Percentiles rank a stretch among this genome's conserved stretches.
Evolutionary conservation across 2,329 filamentous ascomycete species (phyloP).

Genomic region (Cryphonectria nitschkei): DNA sequence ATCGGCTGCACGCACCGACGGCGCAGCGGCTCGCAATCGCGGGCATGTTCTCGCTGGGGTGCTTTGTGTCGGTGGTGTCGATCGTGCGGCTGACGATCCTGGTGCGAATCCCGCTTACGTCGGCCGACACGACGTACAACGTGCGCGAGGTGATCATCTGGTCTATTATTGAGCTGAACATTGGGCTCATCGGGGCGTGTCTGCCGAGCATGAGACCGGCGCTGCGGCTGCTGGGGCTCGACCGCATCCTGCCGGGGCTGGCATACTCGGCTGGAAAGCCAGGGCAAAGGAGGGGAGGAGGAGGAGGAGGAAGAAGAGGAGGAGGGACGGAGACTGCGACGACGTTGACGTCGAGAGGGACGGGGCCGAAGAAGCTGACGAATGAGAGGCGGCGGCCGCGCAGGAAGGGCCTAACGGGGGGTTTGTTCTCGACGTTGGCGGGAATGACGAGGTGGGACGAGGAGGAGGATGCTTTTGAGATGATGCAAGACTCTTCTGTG

Average conservation of each 20-base stretch:
- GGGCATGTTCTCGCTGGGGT: not conserved
- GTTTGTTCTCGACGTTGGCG: not conserved
- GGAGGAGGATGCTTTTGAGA: conserved; percentile 1
- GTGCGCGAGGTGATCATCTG: not conserved
- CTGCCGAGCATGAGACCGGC: conserved; percentile 2
- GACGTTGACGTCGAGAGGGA: not conserved
- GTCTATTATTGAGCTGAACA: not conserved
- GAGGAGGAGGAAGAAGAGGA: not conserved
- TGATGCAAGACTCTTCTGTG: not conserved
- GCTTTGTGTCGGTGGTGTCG: not conserved
- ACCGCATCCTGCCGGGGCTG: not conserved
- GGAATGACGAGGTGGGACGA: not conserved
- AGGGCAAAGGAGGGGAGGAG: not conserved
- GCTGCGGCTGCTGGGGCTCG: not conserved
- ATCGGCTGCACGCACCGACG: not conserved
- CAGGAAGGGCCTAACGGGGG: not conserved
- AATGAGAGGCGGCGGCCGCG: conserved; percentile 4
- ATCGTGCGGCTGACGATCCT: conserved; percentile 5
- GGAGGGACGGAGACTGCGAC: not conserved
- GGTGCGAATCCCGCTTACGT: not conserved
- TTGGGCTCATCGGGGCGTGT: not conserved
- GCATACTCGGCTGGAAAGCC: not conserved
- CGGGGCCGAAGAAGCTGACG: not conserved
- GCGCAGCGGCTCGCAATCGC: conserved; percentile 1
- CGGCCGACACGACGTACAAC: conserved; percentile 4